Base-by-base conservation (phyloP, 164 flowering plant species). In the Annona squamosa region DNA sequence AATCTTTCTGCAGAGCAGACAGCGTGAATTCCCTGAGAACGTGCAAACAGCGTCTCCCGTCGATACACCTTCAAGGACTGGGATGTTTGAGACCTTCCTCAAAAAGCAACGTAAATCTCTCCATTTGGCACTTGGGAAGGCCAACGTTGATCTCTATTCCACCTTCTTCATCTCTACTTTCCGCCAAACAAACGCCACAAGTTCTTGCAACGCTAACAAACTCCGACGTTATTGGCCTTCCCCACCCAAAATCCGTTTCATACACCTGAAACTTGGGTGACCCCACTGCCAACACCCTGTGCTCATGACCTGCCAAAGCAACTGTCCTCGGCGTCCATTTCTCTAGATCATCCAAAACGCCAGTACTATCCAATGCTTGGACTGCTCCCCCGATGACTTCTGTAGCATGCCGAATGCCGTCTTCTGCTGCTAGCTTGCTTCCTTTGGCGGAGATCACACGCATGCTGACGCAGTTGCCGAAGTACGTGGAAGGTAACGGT, bases 181-280 rank as follows among this genome's bases (percentile, higher is more conserved):
- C 82, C 5, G 82, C 17, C 43, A 88, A 66, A 1, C 75, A 75
- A 3, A 84, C 71, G 0, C 85, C 65, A 1, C 80, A 81, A 0
- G 77, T 75, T 7, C 10, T 3, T 6, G 74, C 84, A 1, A 79
- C 75, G 0, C 84, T 80, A 18, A 73, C 64, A 4, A 77, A 7
- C 70, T 84, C 88, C 3, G 59, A 76, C 76, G 75, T 80, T 66
- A 46, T 68, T 0, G 86, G 87, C 61, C 75, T 73, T n/a, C 86
- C 87, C 84, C 84, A 85, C 19, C 85, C 87, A 26, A 81, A 85
- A 81, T 87, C 84, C 4, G 73, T 69, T 46, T 72, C 82, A 44
- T 86, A 86, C 12, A 81, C 66, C 52, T 66, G 72, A 16, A 86
- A 79, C 57, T 73, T 70, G 4, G 85, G 79, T 6, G 90, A 87